Evolutionary conservation across 805 yeast species (phyloP).

Genomic region (Wickerhamomyces ciferrii): DNA sequence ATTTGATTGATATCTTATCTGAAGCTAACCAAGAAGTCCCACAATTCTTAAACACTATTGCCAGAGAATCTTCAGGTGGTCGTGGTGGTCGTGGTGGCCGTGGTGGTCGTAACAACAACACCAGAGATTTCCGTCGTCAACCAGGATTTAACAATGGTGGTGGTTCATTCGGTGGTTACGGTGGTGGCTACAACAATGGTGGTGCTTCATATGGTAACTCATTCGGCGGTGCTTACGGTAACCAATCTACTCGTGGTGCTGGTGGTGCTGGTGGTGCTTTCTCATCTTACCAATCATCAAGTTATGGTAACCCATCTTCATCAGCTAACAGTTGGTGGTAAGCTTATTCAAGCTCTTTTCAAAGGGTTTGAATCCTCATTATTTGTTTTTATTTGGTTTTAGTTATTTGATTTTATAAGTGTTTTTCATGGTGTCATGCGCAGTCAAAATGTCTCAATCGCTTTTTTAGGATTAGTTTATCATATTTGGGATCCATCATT

Average conservation of each 20-base stretch:
- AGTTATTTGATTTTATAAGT: not conserved
- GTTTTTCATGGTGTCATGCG: not conserved
- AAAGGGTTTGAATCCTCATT: not conserved
- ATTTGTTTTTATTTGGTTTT: not conserved
- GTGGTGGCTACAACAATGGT: constrained; percentile 14
- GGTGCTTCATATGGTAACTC: constrained; percentile 13
- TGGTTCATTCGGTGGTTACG: constrained; percentile 10
- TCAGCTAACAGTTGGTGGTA: constrained; percentile 14
- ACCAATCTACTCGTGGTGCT: constrained; percentile 7
- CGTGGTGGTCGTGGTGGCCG: constrained; percentile 52
- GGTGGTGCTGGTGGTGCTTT: not conserved
- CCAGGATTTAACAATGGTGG: constrained; percentile 19
- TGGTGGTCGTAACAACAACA: constrained; percentile 35
- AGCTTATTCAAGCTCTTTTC: constrained; percentile 2
- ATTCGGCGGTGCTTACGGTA: constrained; percentile 13
- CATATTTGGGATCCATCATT: not conserved
- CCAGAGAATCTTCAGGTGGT: constrained; percentile 70
- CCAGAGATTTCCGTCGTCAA: constrained; percentile 49
- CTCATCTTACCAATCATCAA: not conserved
- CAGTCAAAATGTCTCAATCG: constrained; percentile 1
- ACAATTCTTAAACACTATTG: constrained; percentile 70
- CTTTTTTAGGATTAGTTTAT: not conserved
- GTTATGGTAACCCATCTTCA: constrained; percentile 21
- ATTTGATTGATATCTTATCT: constrained; percentile 74
- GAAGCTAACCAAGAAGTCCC: constrained; percentile 99